Evolutionary conservation across 192 early-diverging fungal genomes (phyloP).

Genomic region (Phlyctochytrium planicorne): DNA sequence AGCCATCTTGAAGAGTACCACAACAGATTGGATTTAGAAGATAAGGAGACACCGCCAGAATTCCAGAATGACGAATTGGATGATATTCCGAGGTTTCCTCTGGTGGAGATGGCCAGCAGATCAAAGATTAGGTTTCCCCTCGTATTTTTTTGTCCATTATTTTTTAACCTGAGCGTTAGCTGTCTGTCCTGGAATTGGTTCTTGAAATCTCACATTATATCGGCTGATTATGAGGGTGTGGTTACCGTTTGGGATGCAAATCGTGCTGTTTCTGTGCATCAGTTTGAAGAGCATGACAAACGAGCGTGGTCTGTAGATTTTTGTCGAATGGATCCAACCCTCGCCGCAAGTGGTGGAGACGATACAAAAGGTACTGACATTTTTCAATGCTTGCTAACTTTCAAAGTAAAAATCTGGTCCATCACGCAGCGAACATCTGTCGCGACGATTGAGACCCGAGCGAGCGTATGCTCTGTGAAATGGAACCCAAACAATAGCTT

Average conservation of each 20-base stretch:
- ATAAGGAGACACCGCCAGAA: no score
- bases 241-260: constrained; percentile 86
- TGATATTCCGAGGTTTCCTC: constrained; percentile 68
- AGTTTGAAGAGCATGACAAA: constrained; percentile 89
- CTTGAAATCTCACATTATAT: constrained; percentile 80
- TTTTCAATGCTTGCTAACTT: constrained; percentile 15
- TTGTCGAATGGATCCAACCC: constrained; percentile 69
- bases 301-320: constrained; percentile 93
- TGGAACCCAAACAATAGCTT: constrained; percentile 78
- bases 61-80: constrained; percentile 13
- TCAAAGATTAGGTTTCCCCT: constrained; percentile 78
- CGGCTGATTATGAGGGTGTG: constrained; percentile 90
- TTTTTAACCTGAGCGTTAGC: constrained; percentile 44
- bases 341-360: constrained; percentile 87
- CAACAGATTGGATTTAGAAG: no score
- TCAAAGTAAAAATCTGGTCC: constrained; percentile 85
- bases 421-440: constrained; percentile 70
- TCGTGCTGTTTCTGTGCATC: constrained; percentile 58
- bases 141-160: background rate
- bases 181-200: constrained; percentile 89
- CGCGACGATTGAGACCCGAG: constrained; percentile 78
- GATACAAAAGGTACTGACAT: constrained; percentile 66
- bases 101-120: constrained; percentile 71
- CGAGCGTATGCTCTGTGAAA: constrained; percentile 91
- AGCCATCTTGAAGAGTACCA: no score